Evolutionary conservation across 2,329 filamentous ascomycete genomes (phyloP).

Genomic region (Fusarium chuoi): DNA sequence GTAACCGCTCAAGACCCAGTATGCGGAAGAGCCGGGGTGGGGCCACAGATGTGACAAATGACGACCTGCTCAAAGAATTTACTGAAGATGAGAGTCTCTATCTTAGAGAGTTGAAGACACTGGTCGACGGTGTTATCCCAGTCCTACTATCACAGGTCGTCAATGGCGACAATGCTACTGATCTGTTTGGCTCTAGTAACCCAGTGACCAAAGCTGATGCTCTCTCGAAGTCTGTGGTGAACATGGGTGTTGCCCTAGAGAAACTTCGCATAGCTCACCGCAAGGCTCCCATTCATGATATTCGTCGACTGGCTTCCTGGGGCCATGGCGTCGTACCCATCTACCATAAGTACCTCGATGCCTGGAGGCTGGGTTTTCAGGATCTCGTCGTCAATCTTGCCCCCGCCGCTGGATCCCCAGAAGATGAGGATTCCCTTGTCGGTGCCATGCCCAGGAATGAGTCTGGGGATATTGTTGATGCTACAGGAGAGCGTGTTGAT

Average conservation of each 20-base stretch:
- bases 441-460: constrained; percentile 70
- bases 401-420: constrained; percentile 64
- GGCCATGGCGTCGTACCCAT: constrained; percentile 79
- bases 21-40: constrained; percentile 78
- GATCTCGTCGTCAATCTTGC: constrained; percentile 94
- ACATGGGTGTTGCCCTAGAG: constrained; percentile 92
- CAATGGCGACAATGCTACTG: constrained; percentile 72
- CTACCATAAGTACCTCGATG: constrained; percentile 86
- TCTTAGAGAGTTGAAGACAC: constrained; percentile 86
- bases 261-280: constrained; percentile 83
- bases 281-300: constrained; percentile 78
- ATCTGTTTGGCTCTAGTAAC: constrained; percentile 71
- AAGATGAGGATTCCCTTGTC: constrained; percentile 70
- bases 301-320: constrained; percentile 81
- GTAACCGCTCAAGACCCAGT: constrained; percentile 80
- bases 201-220: constrained; percentile 64
- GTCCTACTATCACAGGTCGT: constrained; percentile 89
- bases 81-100: constrained; percentile 87
- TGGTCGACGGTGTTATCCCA: constrained; percentile 95
- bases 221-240: constrained; percentile 86
- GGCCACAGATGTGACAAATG: constrained; percentile 73
- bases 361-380: constrained; percentile 94
- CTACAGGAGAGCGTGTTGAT: constrained; percentile 88
- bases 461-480: constrained; percentile 74
- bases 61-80: constrained; percentile 83